A percentile compares a stretch with the other conserved stretches of the same genome.
Conservation (phyloP, 768 basidiomycete genomes). For the Psilocybe azurescens region DNA sequence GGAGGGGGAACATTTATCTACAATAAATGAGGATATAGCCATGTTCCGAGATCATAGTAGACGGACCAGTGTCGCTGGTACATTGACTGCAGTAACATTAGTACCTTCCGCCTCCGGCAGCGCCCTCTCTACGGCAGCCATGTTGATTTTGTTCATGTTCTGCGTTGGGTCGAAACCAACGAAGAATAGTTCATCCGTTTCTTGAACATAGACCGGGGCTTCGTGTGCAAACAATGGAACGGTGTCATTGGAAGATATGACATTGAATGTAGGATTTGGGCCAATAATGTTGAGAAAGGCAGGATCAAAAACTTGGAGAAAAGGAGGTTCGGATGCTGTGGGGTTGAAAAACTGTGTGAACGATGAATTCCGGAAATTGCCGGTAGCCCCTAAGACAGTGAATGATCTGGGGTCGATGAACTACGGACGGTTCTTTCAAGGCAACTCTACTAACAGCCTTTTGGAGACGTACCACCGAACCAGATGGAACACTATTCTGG, state of each 20-base stretch:
- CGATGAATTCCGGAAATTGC: conserved; percentile 38
- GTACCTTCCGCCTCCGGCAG: conserved; percentile 36
- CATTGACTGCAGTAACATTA: conserved; percentile 40
- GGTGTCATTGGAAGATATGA: conserved; percentile 62
- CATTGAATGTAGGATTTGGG: conserved; percentile 54
- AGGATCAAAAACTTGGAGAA: conserved; percentile 57
- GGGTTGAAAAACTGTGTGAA: conserved; percentile 49
- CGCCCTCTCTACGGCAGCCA: conserved; percentile 57
- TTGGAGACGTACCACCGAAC: too few relatives aligned
- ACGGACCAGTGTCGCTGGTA: conserved; percentile 49
- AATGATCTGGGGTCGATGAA: conserved; percentile 27
- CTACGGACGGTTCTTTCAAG: too few relatives aligned
- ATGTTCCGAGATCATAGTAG: neutral
- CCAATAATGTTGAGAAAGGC: conserved; percentile 69
- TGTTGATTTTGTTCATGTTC: conserved; percentile 69
- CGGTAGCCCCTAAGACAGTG: conserved; percentile 54
- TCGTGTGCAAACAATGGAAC: conserved; percentile 79
- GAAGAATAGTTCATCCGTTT: conserved; percentile 76
- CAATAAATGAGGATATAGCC: neutral
- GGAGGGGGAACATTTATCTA: conserved; percentile 63
- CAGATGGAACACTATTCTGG: too few relatives aligned
- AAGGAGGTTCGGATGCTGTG: conserved; percentile 40
- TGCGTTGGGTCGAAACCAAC: conserved; percentile 65
- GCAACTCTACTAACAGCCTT: too few relatives aligned
- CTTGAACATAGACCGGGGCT: conserved; percentile 69